phyloP scores from a whole-genome alignment of 768 basidiomycete genomes.

The Mycena chlorophos region DNA sequence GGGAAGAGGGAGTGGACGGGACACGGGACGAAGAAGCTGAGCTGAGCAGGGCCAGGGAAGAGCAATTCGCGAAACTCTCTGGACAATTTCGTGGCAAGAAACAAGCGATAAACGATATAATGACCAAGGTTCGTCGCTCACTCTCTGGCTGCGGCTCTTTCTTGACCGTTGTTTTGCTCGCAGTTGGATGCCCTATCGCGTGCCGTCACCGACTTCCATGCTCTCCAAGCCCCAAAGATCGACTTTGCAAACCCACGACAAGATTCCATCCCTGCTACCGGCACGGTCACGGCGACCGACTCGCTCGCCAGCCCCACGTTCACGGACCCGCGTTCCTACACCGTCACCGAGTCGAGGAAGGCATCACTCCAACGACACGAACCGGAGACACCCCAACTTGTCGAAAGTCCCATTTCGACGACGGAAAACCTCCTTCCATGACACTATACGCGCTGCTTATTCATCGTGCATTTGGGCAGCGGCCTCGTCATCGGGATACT shows the following conservation, averaged over 20 bases:
- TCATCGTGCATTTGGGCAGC: not conserved
- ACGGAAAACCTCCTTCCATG: not conserved
- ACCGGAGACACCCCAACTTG: not conserved
- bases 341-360: not conserved
- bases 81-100: constrained; percentile 71
- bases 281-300: constrained; percentile 2
- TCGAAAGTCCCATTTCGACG: not conserved
- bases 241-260: constrained; percentile 39
- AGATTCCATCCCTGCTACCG: constrained; percentile 23
- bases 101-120: constrained; percentile 67
- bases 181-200: constrained; percentile 62
- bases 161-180: constrained; percentile 4
- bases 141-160: constrained; percentile 2
- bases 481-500: not conserved
- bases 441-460: not conserved
- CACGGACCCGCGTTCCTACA: not conserved
- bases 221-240: constrained; percentile 47
- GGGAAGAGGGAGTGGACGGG: constrained; percentile 51
- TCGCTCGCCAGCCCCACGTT: not conserved
- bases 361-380: not conserved
- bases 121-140: constrained; percentile 58
- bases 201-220: constrained; percentile 51
- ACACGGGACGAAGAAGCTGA: constrained; percentile 56
- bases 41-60: constrained; percentile 56
- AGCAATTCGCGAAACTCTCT: constrained; percentile 67